These are phyloP conservation scores for Hymenoscyphus fructigenus DNA, from an alignment of 2,329 filamentous ascomycete species.

Conservation along the genomic window DNA sequence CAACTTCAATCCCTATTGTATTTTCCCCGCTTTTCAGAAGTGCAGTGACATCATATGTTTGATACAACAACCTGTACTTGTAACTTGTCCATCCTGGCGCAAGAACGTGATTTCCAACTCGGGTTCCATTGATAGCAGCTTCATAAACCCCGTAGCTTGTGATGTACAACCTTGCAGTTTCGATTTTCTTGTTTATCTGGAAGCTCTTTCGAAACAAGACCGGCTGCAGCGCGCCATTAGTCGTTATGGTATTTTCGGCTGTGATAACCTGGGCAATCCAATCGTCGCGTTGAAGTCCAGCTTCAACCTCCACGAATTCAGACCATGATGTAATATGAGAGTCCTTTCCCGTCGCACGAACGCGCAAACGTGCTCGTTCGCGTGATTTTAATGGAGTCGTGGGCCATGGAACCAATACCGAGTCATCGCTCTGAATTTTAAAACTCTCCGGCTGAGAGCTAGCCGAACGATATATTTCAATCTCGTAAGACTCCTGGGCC, in stretches of 20 bases:
- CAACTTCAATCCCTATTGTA: conserved; percentile 43
- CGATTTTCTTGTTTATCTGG: conserved; percentile 16
- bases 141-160: conserved; percentile 40
- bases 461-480: conserved; percentile 40
- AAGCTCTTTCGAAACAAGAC: conserved; percentile 40
- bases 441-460: conserved; percentile 4
- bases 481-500: conserved; percentile 45
- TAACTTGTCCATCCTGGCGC: conserved; percentile 48
- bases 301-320: conserved; percentile 33
- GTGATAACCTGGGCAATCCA: conserved; percentile 36
- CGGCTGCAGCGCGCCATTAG: conserved; percentile 32
- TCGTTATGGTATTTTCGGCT: conserved; percentile 17
- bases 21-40: conserved; percentile 42
- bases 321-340: conserved; percentile 35
- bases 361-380: conserved; percentile 34
- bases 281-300: conserved; percentile 37
- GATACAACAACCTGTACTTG: conserved; percentile 49
- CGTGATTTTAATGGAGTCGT: conserved; percentile 34
- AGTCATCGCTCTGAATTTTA: conserved; percentile 28
- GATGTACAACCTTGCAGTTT: conserved; percentile 37
- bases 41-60: conserved; percentile 51
- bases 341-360: conserved; percentile 30
- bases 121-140: conserved; percentile 38
- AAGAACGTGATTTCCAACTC: conserved; percentile 35
- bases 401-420: conserved; percentile 48